Evolutionary conservation across 2,329 filamentous ascomycete species (phyloP).

Genomic region (Pseudogymnoascus sp.): DNA sequence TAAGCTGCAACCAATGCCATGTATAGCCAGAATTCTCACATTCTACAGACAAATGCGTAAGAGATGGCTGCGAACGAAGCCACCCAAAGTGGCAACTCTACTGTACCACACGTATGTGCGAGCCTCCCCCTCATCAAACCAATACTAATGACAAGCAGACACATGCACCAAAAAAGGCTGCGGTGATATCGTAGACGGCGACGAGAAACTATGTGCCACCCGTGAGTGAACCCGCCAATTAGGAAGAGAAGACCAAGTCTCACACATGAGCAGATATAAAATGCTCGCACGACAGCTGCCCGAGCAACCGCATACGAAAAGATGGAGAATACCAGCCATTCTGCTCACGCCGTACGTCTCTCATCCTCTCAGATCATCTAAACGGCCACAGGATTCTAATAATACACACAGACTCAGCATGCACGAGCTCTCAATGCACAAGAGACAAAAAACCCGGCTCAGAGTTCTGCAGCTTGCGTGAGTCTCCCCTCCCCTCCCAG

Average conservation of each 20-base stretch:
- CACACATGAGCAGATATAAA: background rate
- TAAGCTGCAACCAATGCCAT: background rate
- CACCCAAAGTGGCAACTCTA: background rate
- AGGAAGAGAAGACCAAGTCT: background rate
- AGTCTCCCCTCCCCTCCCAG: background rate
- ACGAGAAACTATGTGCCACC: background rate
- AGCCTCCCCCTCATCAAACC: too few relatives aligned
- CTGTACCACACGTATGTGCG: background rate
- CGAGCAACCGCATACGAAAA: background rate
- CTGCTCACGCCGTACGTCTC: background rate
- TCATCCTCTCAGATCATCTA: background rate
- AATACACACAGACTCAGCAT: background rate
- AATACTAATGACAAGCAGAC: background rate
- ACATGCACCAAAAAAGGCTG: background rate
- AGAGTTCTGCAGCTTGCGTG: background rate
- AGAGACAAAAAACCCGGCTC: background rate
- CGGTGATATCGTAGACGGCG: background rate
- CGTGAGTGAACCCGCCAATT: background rate
- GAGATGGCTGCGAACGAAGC: background rate
- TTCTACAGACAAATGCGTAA: slow-evolving; percentile 4
- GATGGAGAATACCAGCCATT: background rate
- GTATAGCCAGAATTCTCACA: background rate
- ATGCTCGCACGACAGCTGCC: background rate
- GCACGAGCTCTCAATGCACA: background rate
- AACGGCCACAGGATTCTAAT: background rate